A percentile compares a stretch with the other conserved stretches of the same genome.
Evolutionary conservation across 2,329 filamentous ascomycete species (phyloP).

Genomic region (Cytospora leucostoma): DNA sequence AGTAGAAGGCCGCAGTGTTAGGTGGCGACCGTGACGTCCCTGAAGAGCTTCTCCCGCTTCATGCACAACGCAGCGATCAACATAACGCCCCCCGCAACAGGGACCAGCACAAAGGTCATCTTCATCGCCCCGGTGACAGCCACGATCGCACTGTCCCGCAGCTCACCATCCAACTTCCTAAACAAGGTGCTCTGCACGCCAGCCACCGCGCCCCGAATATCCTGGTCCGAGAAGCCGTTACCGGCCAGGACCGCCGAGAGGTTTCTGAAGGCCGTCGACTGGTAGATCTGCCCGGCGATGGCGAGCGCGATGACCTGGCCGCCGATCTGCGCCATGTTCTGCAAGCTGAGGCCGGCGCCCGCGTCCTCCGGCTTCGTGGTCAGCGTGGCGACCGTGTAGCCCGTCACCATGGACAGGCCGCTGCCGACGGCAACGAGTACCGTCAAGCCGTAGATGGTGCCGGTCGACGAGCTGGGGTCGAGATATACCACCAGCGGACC

Average conservation of each 20-base stretch:
- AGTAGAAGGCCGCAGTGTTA: neutral
- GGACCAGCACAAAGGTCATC: constrained; percentile 37
- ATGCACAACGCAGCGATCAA: constrained; percentile 31
- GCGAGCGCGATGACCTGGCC: constrained; percentile 33
- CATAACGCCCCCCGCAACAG: constrained; percentile 36
- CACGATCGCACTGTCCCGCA: constrained; percentile 33
- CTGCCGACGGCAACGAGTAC: constrained; percentile 30
- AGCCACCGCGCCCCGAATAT: constrained; percentile 38
- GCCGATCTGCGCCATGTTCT: constrained; percentile 36
- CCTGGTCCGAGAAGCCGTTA: constrained; percentile 31
- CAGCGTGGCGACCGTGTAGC: constrained; percentile 35
- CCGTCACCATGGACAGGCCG: constrained; percentile 23
- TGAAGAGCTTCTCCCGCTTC: constrained; percentile 36
- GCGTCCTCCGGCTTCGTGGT: constrained; percentile 28
- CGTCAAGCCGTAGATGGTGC: constrained; percentile 31
- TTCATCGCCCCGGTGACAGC: constrained; percentile 39
- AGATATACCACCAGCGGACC: constrained; percentile 29
- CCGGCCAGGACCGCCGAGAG: constrained; percentile 33
- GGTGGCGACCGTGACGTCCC: neutral
- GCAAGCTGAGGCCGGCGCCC: constrained; percentile 32
- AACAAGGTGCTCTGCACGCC: constrained; percentile 39
- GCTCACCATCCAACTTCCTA: constrained; percentile 30
- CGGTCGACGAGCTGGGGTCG: constrained; percentile 23
- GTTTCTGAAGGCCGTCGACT: constrained; percentile 37
- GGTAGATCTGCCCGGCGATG: constrained; percentile 35